phyloP scores from a whole-genome alignment of 139 green algal genomes.

The Asterochloris sp. region DNA sequence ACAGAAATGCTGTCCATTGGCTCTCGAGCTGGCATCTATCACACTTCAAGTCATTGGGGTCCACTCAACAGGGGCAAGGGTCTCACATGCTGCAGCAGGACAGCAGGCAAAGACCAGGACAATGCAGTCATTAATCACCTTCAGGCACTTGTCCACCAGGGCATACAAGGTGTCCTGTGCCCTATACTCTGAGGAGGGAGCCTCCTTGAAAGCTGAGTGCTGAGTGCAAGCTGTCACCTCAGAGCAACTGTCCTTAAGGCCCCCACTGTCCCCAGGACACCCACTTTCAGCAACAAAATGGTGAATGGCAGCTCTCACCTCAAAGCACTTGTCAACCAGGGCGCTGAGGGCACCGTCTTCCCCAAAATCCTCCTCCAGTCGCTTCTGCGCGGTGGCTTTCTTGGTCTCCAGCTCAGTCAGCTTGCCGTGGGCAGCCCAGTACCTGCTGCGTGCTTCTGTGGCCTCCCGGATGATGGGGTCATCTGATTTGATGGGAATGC shows the following conservation, averaged over 20 bases:
- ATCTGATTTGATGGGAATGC: too few species aligned
- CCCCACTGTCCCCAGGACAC: background rate
- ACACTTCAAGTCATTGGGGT: too few species aligned
- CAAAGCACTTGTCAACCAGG: slow-evolving; percentile 53
- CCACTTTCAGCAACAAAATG: background rate
- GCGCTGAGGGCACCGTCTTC: slow-evolving; percentile 37
- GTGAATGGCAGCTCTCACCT: slow-evolving; percentile 2
- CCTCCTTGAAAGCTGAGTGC: background rate
- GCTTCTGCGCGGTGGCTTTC: slow-evolving; percentile 15
- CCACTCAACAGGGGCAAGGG: too few species aligned
- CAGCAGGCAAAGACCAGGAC: too few species aligned
- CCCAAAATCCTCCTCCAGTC: slow-evolving; percentile 42
- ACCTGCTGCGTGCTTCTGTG: background rate
- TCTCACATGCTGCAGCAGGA: too few species aligned
- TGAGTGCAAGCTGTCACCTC: background rate
- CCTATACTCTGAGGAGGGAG: background rate
- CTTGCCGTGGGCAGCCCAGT: background rate
- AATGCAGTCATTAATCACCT: too few species aligned
- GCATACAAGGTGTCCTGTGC: background rate
- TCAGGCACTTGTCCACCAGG: background rate
- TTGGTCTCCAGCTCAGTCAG: slow-evolving; percentile 22
- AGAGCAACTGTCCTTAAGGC: background rate
- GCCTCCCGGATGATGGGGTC: too few species aligned
- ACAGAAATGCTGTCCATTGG: background rate
- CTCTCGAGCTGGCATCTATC: background rate